These are phyloP conservation scores for Kluyveromyces marxianus DNA, from an alignment of 1,139 yeast genomes.

Conservation along the genomic window DNA sequence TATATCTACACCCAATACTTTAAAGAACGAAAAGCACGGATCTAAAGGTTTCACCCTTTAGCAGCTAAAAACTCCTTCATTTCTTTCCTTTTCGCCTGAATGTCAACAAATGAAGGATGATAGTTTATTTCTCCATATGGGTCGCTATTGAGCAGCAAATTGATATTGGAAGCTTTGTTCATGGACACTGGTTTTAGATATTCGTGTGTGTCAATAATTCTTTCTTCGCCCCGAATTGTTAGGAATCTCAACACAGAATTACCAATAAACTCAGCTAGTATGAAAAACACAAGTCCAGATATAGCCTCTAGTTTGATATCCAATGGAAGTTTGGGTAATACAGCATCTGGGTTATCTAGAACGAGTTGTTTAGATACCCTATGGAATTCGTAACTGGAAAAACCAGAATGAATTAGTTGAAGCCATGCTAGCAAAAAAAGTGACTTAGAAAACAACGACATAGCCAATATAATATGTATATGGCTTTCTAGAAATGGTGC, in stretches of 20 bases:
- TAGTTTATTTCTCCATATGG: slow-evolving; percentile 27
- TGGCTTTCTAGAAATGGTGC: not conserved
- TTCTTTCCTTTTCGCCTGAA: slow-evolving; percentile 21
- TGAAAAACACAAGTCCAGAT: slow-evolving; percentile 19
- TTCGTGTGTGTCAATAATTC: slow-evolving; percentile 15
- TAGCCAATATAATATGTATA: slow-evolving; percentile 1
- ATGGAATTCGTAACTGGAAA: slow-evolving; percentile 29
- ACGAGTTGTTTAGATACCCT: slow-evolving; percentile 18
- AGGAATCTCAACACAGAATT: slow-evolving; percentile 20
- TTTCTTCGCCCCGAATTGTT: slow-evolving; percentile 17
- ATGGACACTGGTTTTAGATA: slow-evolving; percentile 25
- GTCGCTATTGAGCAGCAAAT: slow-evolving; percentile 24
- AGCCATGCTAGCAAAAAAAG: slow-evolving; percentile 17
- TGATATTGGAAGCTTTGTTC: slow-evolving; percentile 24
- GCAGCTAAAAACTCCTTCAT: slow-evolving; percentile 15
- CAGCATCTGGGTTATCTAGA: slow-evolving; percentile 1
- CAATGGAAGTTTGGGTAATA: slow-evolving; percentile 15
- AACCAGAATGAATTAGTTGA: slow-evolving; percentile 28
- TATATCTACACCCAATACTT: too few species aligned
- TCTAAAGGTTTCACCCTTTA: not conserved
- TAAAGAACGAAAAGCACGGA: too few species aligned
- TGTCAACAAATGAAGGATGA: slow-evolving; percentile 24
- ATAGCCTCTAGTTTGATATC: slow-evolving; percentile 27
- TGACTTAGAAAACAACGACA: slow-evolving; percentile 17
- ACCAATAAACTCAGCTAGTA: slow-evolving; percentile 21